Conservation (phyloP, 306 rosid species). For the Dalbergia cochinchinensis region DNA sequence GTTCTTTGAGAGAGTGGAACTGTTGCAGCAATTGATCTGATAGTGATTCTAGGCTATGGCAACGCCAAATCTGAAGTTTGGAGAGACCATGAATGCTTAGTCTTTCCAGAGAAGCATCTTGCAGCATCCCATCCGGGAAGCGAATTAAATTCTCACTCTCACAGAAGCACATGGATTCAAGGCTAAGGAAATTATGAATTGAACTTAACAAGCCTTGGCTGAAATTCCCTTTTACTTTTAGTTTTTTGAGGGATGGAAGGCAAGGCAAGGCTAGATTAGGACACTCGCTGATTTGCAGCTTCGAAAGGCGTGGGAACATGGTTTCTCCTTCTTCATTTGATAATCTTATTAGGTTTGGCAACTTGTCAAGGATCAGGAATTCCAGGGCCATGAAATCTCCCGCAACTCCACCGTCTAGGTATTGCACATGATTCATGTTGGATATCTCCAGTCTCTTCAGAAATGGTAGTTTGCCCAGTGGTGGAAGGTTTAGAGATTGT, state of each 20-base stretch:
- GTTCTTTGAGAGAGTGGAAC: background rate
- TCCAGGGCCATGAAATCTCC: slow-evolving; percentile 37
- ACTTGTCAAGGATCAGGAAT: background rate
- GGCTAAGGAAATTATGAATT: background rate
- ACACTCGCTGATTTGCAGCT: background rate
- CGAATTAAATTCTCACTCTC: background rate
- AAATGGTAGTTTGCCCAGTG: background rate
- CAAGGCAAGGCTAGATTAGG: slow-evolving; percentile 41
- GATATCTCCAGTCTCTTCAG: background rate
- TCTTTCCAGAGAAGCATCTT: background rate
- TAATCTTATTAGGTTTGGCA: slow-evolving; percentile 41
- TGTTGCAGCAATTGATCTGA: slow-evolving; percentile 4
- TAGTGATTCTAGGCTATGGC: background rate
- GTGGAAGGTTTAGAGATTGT: background rate
- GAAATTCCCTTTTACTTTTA: background rate
- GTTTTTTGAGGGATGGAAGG: slow-evolving; percentile 11
- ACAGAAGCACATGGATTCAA: background rate
- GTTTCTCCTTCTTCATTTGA: slow-evolving; percentile 32
- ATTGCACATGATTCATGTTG: background rate
- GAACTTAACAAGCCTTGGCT: background rate
- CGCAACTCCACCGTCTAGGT: background rate
- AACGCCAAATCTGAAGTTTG: background rate
- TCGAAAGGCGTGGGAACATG: slow-evolving; percentile 25
- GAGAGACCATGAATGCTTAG: background rate
- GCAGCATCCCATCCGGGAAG: slow-evolving; percentile 5